These are phyloP conservation scores for Candida maris DNA, from an alignment of 805 yeast genomes.

Conservation along the genomic window DNA sequence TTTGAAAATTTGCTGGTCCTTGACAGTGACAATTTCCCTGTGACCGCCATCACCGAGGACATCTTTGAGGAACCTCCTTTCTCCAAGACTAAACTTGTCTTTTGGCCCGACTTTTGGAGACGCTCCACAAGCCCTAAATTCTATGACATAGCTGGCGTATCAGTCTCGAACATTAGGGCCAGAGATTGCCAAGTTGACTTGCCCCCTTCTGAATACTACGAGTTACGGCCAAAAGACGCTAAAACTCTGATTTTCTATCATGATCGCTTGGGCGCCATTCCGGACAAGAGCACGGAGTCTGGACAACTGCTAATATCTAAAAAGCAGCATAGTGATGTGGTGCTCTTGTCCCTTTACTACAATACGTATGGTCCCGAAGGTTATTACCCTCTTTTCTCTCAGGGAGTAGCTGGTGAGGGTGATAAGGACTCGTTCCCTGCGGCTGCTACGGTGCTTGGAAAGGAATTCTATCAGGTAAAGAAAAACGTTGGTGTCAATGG, in stretches of 20 bases:
- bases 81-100: conserved; percentile 42
- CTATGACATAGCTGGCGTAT: conserved; percentile 49
- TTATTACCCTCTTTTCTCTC: conserved; percentile 54
- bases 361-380: conserved; percentile 59
- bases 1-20: conserved; percentile 45
- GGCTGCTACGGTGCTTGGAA: conserved; percentile 51
- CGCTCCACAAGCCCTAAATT: conserved; percentile 58
- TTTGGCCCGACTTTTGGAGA: conserved; percentile 72
- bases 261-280: conserved; percentile 57
- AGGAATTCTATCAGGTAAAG: conserved; percentile 53
- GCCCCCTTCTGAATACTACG: conserved; percentile 18
- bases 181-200: conserved; percentile 31
- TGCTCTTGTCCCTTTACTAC: conserved; percentile 55
- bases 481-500: conserved; percentile 51
- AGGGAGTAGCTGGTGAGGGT: conserved; percentile 72
- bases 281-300: conserved; percentile 61
- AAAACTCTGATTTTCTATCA: conserved; percentile 42
- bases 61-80: conserved; percentile 45
- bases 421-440: conserved; percentile 78
- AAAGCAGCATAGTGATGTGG: conserved; percentile 48
- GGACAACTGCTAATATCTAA: conserved; percentile 62
- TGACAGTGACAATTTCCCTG: conserved; percentile 45
- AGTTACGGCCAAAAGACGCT: conserved; percentile 16
- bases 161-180: conserved; percentile 33
- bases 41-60: conserved; percentile 50